These are phyloP conservation scores for Saksenaea oblongispora DNA, from an alignment of 371 early-diverging fungal species.

Conservation along the genomic window DNA sequence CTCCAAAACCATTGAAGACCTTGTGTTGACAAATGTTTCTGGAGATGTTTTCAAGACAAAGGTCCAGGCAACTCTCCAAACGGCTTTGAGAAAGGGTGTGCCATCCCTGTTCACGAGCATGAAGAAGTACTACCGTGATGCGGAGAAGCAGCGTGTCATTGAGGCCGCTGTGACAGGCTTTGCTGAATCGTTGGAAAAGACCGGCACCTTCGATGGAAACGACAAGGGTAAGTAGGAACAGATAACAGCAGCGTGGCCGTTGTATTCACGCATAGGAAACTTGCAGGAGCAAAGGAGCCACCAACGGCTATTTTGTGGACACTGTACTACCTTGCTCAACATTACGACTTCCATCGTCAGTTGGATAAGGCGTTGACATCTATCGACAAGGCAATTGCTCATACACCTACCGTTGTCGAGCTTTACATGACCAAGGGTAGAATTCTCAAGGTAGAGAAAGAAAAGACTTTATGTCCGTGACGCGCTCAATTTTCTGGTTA, in stretches of 20 bases:
- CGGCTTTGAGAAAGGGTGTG: slow-evolving; percentile 85
- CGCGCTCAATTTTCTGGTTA: slow-evolving; percentile 1
- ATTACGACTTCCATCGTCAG: slow-evolving; percentile 73
- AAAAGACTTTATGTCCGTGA: too few relatives aligned
- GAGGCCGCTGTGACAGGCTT: slow-evolving; percentile 68
- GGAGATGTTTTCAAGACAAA: slow-evolving; percentile 72
- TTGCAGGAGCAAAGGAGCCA: slow-evolving; percentile 58
- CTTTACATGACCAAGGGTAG: slow-evolving; percentile 92
- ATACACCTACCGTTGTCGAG: slow-evolving; percentile 89
- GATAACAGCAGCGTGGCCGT: not conserved
- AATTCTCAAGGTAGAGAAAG: slow-evolving; percentile 73
- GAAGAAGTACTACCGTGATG: slow-evolving; percentile 71
- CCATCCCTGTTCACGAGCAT: slow-evolving; percentile 88
- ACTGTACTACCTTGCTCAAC: slow-evolving; percentile 87
- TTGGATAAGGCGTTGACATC: slow-evolving; percentile 66
- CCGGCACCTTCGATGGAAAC: slow-evolving; percentile 45
- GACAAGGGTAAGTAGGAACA: slow-evolving; percentile 10
- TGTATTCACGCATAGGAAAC: not conserved
- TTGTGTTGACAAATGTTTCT: slow-evolving; percentile 72
- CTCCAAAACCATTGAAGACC: slow-evolving; percentile 76
- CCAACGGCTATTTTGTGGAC: slow-evolving; percentile 88
- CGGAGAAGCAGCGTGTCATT: slow-evolving; percentile 67
- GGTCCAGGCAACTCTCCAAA: slow-evolving; percentile 67
- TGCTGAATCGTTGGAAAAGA: slow-evolving; percentile 52
- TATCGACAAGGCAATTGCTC: slow-evolving; percentile 83